Conservation (phyloP, 2,329 filamentous ascomycete species). For the Scedosporium boydii region DNA sequence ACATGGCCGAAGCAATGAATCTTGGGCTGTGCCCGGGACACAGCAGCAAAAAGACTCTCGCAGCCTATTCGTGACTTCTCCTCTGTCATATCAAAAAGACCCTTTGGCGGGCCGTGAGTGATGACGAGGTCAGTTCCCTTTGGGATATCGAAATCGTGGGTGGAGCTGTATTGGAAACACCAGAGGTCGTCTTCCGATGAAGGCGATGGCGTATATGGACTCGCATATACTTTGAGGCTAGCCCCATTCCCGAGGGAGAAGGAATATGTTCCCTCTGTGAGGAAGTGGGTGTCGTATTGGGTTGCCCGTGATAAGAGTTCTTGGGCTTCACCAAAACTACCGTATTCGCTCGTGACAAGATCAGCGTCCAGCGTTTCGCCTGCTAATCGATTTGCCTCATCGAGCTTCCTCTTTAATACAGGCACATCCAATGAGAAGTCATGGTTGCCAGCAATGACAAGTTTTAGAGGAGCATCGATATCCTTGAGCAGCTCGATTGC, state of each 20-base stretch:
- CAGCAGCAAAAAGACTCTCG: constrained; percentile 18
- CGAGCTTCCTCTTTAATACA: constrained; percentile 21
- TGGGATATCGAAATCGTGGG: constrained; percentile 17
- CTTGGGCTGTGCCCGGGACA: constrained; percentile 18
- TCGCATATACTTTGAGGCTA: constrained; percentile 30
- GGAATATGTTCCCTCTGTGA: constrained; percentile 30
- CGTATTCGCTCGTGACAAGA: neutral
- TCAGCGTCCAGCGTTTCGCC: neutral
- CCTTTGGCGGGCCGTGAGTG: constrained; percentile 26
- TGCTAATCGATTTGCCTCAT: constrained; percentile 7
- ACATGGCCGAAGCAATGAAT: constrained; percentile 29
- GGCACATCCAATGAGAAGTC: constrained; percentile 32
- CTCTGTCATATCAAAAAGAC: constrained; percentile 28
- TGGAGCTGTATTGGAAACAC: constrained; percentile 33
- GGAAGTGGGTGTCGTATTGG: constrained; percentile 21
- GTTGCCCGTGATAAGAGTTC: neutral
- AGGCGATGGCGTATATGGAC: constrained; percentile 30
- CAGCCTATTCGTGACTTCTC: constrained; percentile 19
- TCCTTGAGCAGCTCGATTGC: constrained; percentile 26
- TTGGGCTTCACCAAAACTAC: neutral
- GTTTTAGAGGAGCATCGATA: constrained; percentile 33
- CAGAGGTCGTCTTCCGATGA: constrained; percentile 22
- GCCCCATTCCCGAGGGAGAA: constrained; percentile 32
- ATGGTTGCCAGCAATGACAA: constrained; percentile 42
- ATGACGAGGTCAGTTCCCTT: constrained; percentile 19